phyloP scores from a whole-genome alignment of 257 asterid species.

The Haberlea rhodopensis region DNA sequence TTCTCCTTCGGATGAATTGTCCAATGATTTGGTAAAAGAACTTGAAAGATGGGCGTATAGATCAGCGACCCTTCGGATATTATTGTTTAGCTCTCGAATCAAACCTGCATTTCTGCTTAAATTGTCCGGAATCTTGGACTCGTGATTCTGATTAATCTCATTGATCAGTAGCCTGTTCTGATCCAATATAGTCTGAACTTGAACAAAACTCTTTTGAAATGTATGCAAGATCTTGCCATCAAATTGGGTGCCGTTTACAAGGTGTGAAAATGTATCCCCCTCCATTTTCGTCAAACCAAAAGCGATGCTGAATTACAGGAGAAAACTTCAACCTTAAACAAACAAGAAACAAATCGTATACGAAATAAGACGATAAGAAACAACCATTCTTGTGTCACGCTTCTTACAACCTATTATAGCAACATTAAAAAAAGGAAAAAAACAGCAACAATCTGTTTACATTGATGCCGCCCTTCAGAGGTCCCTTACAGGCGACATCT shows the following conservation, averaged over 20 bases:
- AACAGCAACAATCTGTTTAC: too few relatives aligned
- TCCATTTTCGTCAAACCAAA: background rate
- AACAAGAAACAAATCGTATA: background rate
- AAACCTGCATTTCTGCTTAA: background rate
- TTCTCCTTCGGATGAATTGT: background rate
- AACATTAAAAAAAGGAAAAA: too few relatives aligned
- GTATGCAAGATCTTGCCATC: background rate
- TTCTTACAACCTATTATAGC: too few relatives aligned
- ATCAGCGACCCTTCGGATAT: background rate
- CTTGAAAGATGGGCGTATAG: background rate
- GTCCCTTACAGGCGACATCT: too few relatives aligned
- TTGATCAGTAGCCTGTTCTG: background rate
- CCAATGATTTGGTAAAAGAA: background rate
- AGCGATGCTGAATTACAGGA: too few relatives aligned
- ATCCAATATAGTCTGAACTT: background rate
- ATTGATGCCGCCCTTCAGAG: too few relatives aligned
- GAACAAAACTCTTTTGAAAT: background rate
- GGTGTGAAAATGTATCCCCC: background rate
- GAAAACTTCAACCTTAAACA: constrained; percentile 1
- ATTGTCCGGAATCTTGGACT: background rate
- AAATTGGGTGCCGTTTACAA: background rate
- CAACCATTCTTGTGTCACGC: too few relatives aligned
- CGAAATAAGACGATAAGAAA: too few relatives aligned
- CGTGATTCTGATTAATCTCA: background rate
- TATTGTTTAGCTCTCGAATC: background rate